Evolutionary conservation across 164 flowering plant species (phyloP), one percentile per base, ranked within the genome.

Genomic region (Stephania japonica): DNA sequence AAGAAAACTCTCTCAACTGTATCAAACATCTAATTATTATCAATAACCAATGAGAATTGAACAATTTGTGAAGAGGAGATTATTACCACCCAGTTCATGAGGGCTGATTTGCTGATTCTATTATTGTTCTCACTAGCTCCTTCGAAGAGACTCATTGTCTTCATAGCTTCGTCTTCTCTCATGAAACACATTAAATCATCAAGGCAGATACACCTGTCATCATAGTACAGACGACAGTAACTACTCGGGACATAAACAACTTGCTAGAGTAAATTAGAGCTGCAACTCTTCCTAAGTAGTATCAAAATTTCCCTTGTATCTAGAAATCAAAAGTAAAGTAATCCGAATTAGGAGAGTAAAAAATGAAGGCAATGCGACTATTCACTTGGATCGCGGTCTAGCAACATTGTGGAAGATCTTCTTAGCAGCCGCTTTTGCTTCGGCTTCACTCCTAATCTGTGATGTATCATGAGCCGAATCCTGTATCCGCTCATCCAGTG

Each of bases 371-470:
- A 47, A 64, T 11, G 44, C 13, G 38, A 53, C 19, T 14, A 71
- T 81, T 87, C 73, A 90, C 95, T 82, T 79, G 27, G 86, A 75
- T 12, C 85, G 83, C 23, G 79, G 82, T 74, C 78, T 86, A 8
- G 89, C 88, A 4, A 90, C 92, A 56, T 86, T 84, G 47, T 53
- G 65, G 72, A 86, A 86, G 43, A 90, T 86, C 76, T 82, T 87
- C 77, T 77, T 84, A 23, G 92, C 92, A 21, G 89, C 91, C 75
- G 69, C 75, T 72, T 82, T 86, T 6, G 92, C 92, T 77, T 85
- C 83, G 23, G 23, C 74, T 78, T 88, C 92, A 73, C 81, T 87
- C 59, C 76, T 83, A 59, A 85, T 85, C 73, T 82, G 81, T 77
- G 78, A 68, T 16, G 77, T 43, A 23, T 76, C 84, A 4, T 65